These are phyloP conservation scores for Eucalyptus coolabah DNA, from an alignment of 345 rosid genomes.

Conservation along the genomic window DNA sequence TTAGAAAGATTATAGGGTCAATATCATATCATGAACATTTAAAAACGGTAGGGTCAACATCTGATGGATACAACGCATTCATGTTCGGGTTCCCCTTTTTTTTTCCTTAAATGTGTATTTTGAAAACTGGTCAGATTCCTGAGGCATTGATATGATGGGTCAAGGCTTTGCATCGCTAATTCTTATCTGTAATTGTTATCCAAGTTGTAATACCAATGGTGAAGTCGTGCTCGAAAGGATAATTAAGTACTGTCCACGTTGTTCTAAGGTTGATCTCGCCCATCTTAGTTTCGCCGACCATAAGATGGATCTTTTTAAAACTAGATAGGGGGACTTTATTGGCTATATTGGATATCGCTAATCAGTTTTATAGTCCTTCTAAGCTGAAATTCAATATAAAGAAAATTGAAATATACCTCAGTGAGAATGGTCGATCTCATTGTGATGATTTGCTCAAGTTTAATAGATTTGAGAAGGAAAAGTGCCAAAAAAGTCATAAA, in stretches of 20 bases:
- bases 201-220: not conserved
- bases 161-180: not conserved
- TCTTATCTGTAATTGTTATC: fast-evolving
- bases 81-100: not conserved
- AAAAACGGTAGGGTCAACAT: not conserved
- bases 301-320: fast-evolving
- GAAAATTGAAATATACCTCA: not conserved
- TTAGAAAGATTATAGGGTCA: not conserved
- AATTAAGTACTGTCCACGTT: not conserved
- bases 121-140: not conserved
- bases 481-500: no score
- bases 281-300: not conserved
- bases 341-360: not conserved
- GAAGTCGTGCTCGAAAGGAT: not conserved
- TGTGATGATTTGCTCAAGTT: not conserved
- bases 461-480: not conserved
- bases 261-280: not conserved
- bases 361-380: no score
- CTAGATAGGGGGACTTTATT: not conserved
- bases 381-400: not conserved
- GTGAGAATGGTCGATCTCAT: not conserved
- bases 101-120: not conserved
- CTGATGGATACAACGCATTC: not conserved
- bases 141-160: not conserved
- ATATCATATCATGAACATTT: not conserved